These are phyloP conservation scores for Catunica adiposa DNA, from an alignment of 2,329 filamentous ascomycete genomes.

Conservation along the genomic window DNA sequence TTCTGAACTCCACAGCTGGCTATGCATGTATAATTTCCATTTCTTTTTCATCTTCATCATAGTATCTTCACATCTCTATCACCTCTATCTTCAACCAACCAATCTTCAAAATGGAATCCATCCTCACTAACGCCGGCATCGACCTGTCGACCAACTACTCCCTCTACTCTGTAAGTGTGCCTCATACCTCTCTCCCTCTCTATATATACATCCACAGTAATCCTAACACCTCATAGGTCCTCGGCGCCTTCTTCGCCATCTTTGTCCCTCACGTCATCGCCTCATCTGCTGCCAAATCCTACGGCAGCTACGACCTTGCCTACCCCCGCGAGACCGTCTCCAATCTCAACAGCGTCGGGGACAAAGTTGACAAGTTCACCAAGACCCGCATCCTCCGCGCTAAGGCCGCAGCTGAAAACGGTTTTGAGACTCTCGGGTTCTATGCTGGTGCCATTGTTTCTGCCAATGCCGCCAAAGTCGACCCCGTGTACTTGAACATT, in stretches of 20 bases:
- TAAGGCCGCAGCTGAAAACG: slow-evolving; percentile 32
- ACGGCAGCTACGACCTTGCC: slow-evolving; percentile 22
- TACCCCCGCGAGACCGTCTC: slow-evolving; percentile 24
- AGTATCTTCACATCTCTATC: background rate
- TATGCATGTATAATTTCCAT: too few relatives aligned
- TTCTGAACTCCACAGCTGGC: too few relatives aligned
- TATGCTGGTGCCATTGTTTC: slow-evolving; percentile 29
- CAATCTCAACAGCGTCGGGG: slow-evolving; percentile 16
- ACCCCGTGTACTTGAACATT: slow-evolving; percentile 24
- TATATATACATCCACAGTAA: background rate
- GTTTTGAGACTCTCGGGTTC: slow-evolving; percentile 28
- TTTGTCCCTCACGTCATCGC: slow-evolving; percentile 24
- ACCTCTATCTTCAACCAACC: background rate
- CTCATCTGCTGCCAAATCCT: slow-evolving; percentile 18
- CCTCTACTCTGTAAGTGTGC: background rate
- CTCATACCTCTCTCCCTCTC: too few relatives aligned
- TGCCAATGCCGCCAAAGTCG: slow-evolving; percentile 28
- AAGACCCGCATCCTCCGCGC: slow-evolving; percentile 39
- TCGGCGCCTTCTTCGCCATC: slow-evolving; percentile 24
- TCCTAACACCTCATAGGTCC: slow-evolving; percentile 21
- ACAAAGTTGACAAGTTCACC: slow-evolving; percentile 19
- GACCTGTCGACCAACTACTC: slow-evolving; percentile 3
- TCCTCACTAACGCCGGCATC: background rate
- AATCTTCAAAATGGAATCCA: background rate
- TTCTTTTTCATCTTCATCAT: background rate